Evolutionary conservation across 2,329 filamentous ascomycete genomes (phyloP).

Genomic region (Colletotrichum endophyticum): DNA sequence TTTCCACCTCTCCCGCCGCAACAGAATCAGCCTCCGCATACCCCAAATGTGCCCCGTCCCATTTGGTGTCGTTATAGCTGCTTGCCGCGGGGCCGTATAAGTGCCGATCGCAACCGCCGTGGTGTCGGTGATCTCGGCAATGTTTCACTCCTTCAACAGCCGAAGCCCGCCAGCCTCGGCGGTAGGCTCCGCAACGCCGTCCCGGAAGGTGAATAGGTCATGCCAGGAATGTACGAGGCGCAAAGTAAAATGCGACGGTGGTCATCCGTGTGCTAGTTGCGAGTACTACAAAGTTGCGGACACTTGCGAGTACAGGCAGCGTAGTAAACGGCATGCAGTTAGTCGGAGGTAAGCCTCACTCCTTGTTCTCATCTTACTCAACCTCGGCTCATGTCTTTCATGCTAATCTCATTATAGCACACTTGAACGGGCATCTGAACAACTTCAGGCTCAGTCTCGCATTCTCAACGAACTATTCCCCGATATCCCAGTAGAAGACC

Average conservation of each 20-base stretch:
- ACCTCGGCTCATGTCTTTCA: not conserved
- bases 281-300: conserved; percentile 32
- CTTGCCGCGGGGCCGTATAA: not conserved
- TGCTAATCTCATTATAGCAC: conserved; percentile 20
- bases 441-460: conserved; percentile 24
- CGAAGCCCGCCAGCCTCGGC: not conserved
- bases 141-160: conserved; percentile 19
- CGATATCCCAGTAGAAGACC: conserved; percentile 10
- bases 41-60: not conserved
- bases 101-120: not conserved
- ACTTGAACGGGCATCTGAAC: conserved; percentile 28
- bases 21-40: not conserved
- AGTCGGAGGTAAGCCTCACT: conserved; percentile 27
- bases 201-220: conserved; percentile 27
- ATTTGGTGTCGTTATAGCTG: not conserved
- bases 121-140: not conserved
- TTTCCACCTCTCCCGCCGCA: not conserved
- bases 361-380: not conserved
- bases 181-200: not conserved
- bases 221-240: conserved; percentile 31
- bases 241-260: conserved; percentile 47
- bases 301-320: conserved; percentile 32
- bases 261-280: conserved; percentile 39
- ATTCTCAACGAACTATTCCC: conserved; percentile 29
- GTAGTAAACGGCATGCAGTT: conserved; percentile 32